Evolutionary conservation across 306 rosid genomes (phyloP).

Genomic region (Datisca glomerata): DNA sequence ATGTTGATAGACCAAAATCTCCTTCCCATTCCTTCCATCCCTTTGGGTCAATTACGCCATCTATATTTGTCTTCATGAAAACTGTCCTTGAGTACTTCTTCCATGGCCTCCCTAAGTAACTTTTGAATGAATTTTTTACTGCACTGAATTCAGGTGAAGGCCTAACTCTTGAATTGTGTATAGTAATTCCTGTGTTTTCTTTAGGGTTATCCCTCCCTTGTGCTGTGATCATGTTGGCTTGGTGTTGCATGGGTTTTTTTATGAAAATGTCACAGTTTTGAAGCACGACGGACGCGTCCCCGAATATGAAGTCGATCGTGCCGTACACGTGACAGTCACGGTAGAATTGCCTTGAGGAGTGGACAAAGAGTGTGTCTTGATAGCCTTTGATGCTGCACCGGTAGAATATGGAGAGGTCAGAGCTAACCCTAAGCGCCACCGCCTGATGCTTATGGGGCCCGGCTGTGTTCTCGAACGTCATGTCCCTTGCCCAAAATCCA

Average conservation of each 20-base stretch:
- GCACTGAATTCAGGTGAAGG: slow-evolving; percentile 8
- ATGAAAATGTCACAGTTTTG: slow-evolving; percentile 59
- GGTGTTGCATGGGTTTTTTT: slow-evolving; percentile 32
- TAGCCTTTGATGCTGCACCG: too few relatives aligned
- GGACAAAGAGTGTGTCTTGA: slow-evolving; percentile 59
- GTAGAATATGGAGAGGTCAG: too few relatives aligned
- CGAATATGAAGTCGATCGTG: slow-evolving; percentile 40
- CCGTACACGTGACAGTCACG: slow-evolving; percentile 45
- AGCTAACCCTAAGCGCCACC: too few relatives aligned
- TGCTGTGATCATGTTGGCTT: slow-evolving; percentile 58
- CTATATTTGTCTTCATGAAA: slow-evolving; percentile 36
- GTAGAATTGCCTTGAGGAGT: slow-evolving; percentile 59
- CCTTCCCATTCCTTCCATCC: slow-evolving; percentile 63
- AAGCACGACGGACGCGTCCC: slow-evolving; percentile 31
- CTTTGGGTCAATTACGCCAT: slow-evolving; percentile 32
- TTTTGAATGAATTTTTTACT: slow-evolving; percentile 5
- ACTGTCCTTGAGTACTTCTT: slow-evolving; percentile 50
- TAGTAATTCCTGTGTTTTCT: slow-evolving; percentile 28
- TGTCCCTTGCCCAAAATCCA: slow-evolving; percentile 69
- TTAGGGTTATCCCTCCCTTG: slow-evolving; percentile 18
- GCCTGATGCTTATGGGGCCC: slow-evolving; percentile 57
- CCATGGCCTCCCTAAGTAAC: slow-evolving; percentile 69
- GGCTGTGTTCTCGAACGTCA: slow-evolving; percentile 66
- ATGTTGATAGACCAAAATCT: slow-evolving; percentile 29
- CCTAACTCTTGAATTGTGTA: slow-evolving; percentile 24